Percentiles rank a stretch among this genome's conserved stretches.
phyloP scores from a whole-genome alignment of 1,139 yeast species.

The Kodamaea plutei region DNA sequence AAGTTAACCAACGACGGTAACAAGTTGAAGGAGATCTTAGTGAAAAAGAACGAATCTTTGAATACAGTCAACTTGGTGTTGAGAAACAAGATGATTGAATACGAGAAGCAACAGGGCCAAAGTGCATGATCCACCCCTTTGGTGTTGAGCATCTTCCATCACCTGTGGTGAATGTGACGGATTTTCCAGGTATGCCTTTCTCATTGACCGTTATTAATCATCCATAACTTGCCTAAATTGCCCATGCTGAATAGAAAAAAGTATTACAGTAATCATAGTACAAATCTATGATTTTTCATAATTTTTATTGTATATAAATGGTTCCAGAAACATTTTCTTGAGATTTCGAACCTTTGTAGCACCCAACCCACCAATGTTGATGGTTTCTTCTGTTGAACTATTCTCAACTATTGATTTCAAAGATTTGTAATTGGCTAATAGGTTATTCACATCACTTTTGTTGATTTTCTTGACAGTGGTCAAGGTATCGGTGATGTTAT shows the following conservation, averaged over 20 bases:
- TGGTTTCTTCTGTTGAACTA: slow-evolving; percentile 20
- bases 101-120: slow-evolving; percentile 39
- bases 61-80: slow-evolving; percentile 53
- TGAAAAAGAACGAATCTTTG: slow-evolving; percentile 54
- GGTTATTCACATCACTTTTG: slow-evolving; percentile 55
- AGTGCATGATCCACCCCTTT: too few species aligned
- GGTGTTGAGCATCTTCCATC: too few species aligned
- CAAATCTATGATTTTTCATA: slow-evolving; percentile 15
- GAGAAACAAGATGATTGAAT: slow-evolving; percentile 40
- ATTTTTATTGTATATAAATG: slow-evolving; percentile 46
- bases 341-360: slow-evolving; percentile 46
- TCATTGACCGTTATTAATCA: too few species aligned
- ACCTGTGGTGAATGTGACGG: too few species aligned
- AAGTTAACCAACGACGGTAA: slow-evolving; percentile 71
- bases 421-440: slow-evolving; percentile 51
- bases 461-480: slow-evolving; percentile 53
- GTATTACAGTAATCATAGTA: too few species aligned
- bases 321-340: slow-evolving; percentile 45
- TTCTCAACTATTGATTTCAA: slow-evolving; percentile 42
- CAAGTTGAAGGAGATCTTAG: slow-evolving; percentile 71
- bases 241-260: too few species aligned
- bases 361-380: slow-evolving; percentile 53
- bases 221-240: too few species aligned
- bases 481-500: slow-evolving; percentile 48
- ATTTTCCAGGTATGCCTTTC: too few species aligned